Base-by-base conservation (phyloP, 352 stramenopile species). In the Pythium brachiatum region DNA sequence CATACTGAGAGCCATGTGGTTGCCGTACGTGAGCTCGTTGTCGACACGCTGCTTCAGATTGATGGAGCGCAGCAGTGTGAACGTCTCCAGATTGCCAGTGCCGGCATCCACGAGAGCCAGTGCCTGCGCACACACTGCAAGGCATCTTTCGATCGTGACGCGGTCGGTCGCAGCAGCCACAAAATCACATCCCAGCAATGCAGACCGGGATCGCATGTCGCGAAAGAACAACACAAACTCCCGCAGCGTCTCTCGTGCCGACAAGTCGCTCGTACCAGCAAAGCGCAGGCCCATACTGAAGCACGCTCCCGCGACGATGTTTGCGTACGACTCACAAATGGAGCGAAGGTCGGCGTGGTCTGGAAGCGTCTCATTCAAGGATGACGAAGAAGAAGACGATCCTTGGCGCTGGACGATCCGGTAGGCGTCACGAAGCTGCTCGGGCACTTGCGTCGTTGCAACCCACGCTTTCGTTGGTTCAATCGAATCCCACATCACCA, bases 401-500 rank as follows among this genome's bases (percentile, higher is more conserved):
- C 32, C 15, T 32, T 57, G 59, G 31, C 20, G 16, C 9, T 44
- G 50, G 0, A 87, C 31, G 25, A 60, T 66, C 18, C 53, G 78
- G 64, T 85, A 95, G 13, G 74, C 75, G 36, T 81, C 69, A 21
- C 61, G 57, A 27, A 89, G 68, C 27, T 94, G 83, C 5, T 54
- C 44, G 7, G 84, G 81, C 3, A 95, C 62, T 69, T 94, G 74
- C 20, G 70, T 56, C 25, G 68, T 66, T 34, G 98, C 78, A 21
- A 99, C 88, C 97, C 97, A 99, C 41, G 84, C 65, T 6, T 41
- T 55, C 7, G 90, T 94, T 18, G 96, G 92, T 39, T 83, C 48
- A n/a, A 99, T 91, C 3, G 83, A 73, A 53, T 97, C 84, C 97
- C 97, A 99, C 38, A 99, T 66, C 29, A 99, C 95, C 0, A 99